Percentiles rank a stretch among this genome's conserved stretches.
Conservation (phyloP, 768 basidiomycete species). For the Leccinum longicurvipes region DNA sequence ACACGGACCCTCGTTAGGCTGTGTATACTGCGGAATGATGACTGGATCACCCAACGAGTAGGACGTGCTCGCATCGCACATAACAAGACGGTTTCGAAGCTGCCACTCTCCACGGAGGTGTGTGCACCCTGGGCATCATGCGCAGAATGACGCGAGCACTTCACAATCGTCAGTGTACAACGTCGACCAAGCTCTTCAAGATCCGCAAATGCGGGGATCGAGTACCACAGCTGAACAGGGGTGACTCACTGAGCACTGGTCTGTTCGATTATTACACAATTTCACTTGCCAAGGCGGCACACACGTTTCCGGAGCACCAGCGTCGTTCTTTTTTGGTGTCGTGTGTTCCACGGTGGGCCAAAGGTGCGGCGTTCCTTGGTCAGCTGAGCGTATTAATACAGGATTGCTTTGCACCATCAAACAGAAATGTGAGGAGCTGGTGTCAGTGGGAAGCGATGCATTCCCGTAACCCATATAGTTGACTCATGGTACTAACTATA, state of each 20-base stretch:
- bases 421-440: not conserved
- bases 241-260: conserved; percentile 14
- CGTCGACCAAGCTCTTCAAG: conserved; percentile 5
- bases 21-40: conserved; percentile 8
- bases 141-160: not conserved
- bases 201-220: not conserved
- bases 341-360: conserved; percentile 1
- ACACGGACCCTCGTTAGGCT: conserved; percentile 10
- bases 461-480: not conserved
- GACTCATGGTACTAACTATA: not conserved
- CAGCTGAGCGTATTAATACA: not conserved
- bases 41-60: conserved; percentile 2
- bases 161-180: not conserved
- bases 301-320: conserved; percentile 5
- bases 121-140: conserved; percentile 6
- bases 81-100: conserved; percentile 5
- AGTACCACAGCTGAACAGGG: conserved; percentile 3
- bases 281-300: not conserved
- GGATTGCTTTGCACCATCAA: not conserved
- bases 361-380: not conserved
- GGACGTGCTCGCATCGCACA: conserved; percentile 1
- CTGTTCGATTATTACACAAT: not conserved
- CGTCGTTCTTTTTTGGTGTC: conserved; percentile 4
- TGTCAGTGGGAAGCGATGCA: not conserved
- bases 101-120: conserved; percentile 11